These are phyloP conservation scores for Nasturtium officinale DNA, from an alignment of 345 rosid species.

Conservation along the genomic window DNA sequence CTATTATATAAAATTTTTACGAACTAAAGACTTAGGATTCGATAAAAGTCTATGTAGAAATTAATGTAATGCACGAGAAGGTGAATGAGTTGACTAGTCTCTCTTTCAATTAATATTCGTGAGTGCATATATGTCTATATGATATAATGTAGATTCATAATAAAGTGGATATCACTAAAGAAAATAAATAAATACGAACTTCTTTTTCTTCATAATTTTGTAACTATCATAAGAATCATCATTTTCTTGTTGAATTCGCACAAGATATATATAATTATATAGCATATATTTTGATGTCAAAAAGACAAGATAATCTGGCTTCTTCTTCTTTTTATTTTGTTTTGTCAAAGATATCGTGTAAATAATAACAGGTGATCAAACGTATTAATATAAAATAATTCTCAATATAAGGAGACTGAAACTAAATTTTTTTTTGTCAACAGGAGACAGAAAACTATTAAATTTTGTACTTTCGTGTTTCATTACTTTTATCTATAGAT, in stretches of 20 bases:
- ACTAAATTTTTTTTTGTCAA: neutral
- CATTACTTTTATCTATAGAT: neutral
- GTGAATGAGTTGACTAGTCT: slow-evolving; percentile 39
- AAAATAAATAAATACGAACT: neutral
- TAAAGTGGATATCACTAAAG: slow-evolving; percentile 9
- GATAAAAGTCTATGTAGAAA: slow-evolving; percentile 21
- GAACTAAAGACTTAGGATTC: slow-evolving; percentile 37
- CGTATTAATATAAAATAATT: neutral
- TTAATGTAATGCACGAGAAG: slow-evolving; percentile 39
- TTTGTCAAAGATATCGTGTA: neutral
- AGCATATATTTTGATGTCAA: neutral
- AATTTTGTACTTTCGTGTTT: neutral
- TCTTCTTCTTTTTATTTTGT: neutral
- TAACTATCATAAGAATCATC: slow-evolving; percentile 1
- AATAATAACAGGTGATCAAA: neutral
- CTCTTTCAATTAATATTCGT: slow-evolving; percentile 18
- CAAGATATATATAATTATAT: neutral
- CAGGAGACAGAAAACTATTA: neutral
- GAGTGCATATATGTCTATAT: slow-evolving; percentile 10
- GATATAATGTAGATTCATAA: slow-evolving; percentile 10
- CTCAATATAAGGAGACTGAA: neutral
- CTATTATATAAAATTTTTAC: slow-evolving; percentile 25
- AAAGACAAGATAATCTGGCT: neutral
- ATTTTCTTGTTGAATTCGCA: neutral
- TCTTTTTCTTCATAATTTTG: neutral